Evolutionary conservation across 768 basidiomycete species (phyloP).

Genomic region (Glaciozyma antarctica): DNA sequence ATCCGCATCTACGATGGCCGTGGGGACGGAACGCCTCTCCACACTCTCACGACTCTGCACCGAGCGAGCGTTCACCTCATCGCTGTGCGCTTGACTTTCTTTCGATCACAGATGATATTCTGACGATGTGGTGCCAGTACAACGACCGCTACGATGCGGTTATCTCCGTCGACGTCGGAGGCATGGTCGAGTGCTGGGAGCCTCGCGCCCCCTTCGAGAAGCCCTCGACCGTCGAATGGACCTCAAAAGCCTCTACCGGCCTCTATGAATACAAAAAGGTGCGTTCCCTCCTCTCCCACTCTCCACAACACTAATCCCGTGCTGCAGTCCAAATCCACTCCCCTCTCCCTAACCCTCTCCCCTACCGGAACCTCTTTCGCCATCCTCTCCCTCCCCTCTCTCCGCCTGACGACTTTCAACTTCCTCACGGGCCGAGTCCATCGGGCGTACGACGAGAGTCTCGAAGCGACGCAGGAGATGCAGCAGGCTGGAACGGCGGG

Average conservation of each 20-base stretch:
- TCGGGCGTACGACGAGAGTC: constrained; percentile 89
- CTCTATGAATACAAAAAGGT: constrained; percentile 98
- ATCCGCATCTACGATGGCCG: constrained; percentile 89
- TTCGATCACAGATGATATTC: neutral
- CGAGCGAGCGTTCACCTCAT: constrained; percentile 83
- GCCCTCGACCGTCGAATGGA: constrained; percentile 77
- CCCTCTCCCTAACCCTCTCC: constrained; percentile 83
- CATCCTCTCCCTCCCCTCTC: constrained; percentile 85
- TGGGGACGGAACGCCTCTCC: constrained; percentile 67
- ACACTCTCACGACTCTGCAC: constrained; percentile 68
- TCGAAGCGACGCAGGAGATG: constrained; percentile 91
- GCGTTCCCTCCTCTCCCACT: neutral
- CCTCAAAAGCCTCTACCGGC: constrained; percentile 82
- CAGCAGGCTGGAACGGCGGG: constrained; percentile 80
- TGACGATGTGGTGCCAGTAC: constrained; percentile 50
- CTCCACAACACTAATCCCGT: neutral
- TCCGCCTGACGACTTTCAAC: constrained; percentile 86
- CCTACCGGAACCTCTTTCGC: constrained; percentile 82
- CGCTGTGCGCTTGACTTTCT: constrained; percentile 50
- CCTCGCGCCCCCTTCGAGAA: constrained; percentile 75
- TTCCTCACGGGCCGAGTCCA: constrained; percentile 81
- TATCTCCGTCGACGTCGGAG: constrained; percentile 85
- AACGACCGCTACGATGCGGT: constrained; percentile 82
- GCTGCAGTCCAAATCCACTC: constrained; percentile 72
- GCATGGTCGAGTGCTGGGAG: constrained; percentile 94